phyloP scores from a whole-genome alignment of 1,284 basidiomycete species.

The Apiotrichum domesticum region DNA sequence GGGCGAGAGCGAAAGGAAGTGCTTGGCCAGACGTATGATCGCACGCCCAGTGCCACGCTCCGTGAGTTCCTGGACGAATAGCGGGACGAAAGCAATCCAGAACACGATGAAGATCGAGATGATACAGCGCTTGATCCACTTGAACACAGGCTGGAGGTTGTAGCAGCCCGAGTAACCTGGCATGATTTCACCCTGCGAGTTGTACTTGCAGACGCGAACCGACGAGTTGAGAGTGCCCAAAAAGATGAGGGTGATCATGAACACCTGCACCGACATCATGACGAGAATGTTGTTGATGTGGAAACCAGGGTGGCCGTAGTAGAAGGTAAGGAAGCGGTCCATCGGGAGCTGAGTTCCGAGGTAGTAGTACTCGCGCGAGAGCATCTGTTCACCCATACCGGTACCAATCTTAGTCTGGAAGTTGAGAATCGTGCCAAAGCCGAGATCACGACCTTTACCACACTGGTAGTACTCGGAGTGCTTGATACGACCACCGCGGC shows the following conservation, averaged over 20 bases:
- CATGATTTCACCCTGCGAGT: slow-evolving; percentile 61
- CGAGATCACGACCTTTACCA: slow-evolving; percentile 97
- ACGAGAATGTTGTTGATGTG: slow-evolving; percentile 99
- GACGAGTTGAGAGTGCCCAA: slow-evolving; percentile 81
- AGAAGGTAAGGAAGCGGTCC: slow-evolving; percentile 98
- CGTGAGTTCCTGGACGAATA: slow-evolving; percentile 91
- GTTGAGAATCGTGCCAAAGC: slow-evolving; percentile 97
- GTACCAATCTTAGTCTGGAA: slow-evolving; percentile 99
- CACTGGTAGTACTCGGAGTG: slow-evolving; percentile 98
- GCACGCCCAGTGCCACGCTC: slow-evolving; percentile 87
- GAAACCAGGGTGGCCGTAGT: slow-evolving; percentile 99
- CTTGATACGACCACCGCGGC: slow-evolving; percentile 95
- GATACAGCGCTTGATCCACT: slow-evolving; percentile 90
- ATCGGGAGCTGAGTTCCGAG: slow-evolving; percentile 97
- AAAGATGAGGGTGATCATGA: slow-evolving; percentile 82
- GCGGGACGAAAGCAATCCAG: slow-evolving; percentile 85
- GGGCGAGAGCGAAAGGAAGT: slow-evolving; percentile 87
- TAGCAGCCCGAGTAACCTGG: slow-evolving; percentile 79
- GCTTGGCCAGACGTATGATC: slow-evolving; percentile 78
- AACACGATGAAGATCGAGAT: slow-evolving; percentile 95
- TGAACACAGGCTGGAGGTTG: slow-evolving; percentile 78
- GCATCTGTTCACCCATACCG: slow-evolving; percentile 99
- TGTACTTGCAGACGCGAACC: slow-evolving; percentile 71
- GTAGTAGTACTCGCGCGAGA: slow-evolving; percentile 98
- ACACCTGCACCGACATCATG: slow-evolving; percentile 87